Evolutionary conservation across 2,329 filamentous ascomycete genomes (phyloP).

Genomic region (Stemphylium lycopersici): DNA sequence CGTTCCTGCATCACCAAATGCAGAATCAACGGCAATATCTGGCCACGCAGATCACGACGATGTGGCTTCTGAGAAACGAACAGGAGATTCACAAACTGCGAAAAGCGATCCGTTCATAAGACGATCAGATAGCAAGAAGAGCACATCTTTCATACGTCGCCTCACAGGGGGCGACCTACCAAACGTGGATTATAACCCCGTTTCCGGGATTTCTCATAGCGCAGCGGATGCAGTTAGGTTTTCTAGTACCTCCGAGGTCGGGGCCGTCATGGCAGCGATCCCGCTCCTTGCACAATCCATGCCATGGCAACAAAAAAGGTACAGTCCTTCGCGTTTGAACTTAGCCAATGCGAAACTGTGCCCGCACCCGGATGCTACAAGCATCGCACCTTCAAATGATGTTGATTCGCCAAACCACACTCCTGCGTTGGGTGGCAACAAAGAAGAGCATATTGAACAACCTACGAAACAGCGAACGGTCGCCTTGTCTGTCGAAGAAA

Average conservation of each 20-base stretch:
- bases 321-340: not conserved
- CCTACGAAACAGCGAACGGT: not conserved
- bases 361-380: not conserved
- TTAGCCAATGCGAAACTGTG: not conserved
- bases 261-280: constrained; percentile 1
- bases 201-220: not conserved
- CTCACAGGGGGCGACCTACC: constrained; percentile 27
- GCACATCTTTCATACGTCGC: constrained; percentile 34
- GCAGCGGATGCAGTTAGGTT: not conserved
- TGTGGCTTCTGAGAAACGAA: constrained; percentile 38
- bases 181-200: not conserved
- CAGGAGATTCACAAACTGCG: constrained; percentile 34
- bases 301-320: not conserved
- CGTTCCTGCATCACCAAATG: constrained; percentile 50
- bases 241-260: not conserved
- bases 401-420: not conserved
- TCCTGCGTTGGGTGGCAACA: not conserved
- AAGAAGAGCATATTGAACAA: not conserved
- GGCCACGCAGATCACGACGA: constrained; percentile 37
- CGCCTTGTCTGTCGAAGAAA: too few relatives aligned
- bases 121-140: constrained; percentile 11
- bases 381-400: not conserved
- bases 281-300: not conserved
- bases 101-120: constrained; percentile 38
- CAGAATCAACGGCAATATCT: constrained; percentile 50